These are phyloP conservation scores for Daldinia eschscholtzii DNA, from an alignment of 2,329 filamentous ascomycete species.

Conservation along the genomic window DNA sequence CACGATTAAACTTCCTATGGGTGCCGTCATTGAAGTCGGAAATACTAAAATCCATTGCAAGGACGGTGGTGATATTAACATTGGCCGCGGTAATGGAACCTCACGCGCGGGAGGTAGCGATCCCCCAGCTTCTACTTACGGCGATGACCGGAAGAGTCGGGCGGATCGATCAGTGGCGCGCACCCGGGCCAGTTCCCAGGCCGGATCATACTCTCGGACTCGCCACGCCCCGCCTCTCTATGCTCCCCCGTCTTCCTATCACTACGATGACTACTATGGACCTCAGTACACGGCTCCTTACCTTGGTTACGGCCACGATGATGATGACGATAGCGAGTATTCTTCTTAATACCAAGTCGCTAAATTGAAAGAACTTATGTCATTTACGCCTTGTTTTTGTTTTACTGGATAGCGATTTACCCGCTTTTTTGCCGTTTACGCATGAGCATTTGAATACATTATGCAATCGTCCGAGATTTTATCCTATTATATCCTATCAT, in stretches of 20 bases:
- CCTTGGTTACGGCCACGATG: constrained; percentile 22
- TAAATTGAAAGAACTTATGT: constrained; percentile 7
- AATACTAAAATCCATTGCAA: constrained; percentile 70
- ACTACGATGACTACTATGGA: constrained; percentile 35
- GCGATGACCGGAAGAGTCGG: constrained; percentile 61
- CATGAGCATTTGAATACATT: constrained; percentile 36
- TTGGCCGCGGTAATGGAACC: constrained; percentile 54
- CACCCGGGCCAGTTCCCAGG: constrained; percentile 63
- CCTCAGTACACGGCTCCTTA: constrained; percentile 14
- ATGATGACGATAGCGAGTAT: constrained; percentile 30
- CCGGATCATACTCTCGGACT: constrained; percentile 59
- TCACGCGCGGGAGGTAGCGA: constrained; percentile 62
- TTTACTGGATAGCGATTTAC: constrained; percentile 21
- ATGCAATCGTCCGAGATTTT: constrained; percentile 21
- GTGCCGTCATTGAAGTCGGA: constrained; percentile 67
- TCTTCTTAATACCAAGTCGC: constrained; percentile 4
- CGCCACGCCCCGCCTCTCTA: constrained; percentile 33
- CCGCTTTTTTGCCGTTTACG: constrained; percentile 31
- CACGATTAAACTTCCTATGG: constrained; percentile 71
- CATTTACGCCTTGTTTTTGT: constrained; percentile 13
- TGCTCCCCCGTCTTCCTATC: constrained; percentile 37
- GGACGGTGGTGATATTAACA: constrained; percentile 71
- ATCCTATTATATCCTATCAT: constrained; percentile 32
- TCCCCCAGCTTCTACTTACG: constrained; percentile 59
- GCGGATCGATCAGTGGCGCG: constrained; percentile 58